These are phyloP conservation scores for Pyrus bretschneideri DNA, from an alignment of 306 rosid species.

Conservation along the genomic window DNA sequence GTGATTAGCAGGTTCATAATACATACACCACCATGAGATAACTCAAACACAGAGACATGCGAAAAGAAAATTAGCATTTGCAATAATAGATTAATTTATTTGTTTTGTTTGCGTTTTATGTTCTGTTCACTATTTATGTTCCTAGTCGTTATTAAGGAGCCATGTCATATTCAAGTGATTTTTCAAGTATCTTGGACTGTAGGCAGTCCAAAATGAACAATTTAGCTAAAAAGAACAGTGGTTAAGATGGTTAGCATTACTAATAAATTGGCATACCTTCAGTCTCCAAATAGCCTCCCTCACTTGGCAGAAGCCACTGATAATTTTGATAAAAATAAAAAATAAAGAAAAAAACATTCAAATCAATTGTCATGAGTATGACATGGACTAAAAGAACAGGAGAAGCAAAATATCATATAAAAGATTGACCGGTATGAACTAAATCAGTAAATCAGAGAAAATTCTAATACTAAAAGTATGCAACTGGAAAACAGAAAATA, in stretches of 20 bases:
- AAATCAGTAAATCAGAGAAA: neutral
- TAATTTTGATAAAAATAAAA: neutral
- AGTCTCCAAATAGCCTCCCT: conserved; percentile 71
- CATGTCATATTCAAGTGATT: too few species aligned
- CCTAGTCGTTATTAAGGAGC: neutral
- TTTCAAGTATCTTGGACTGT: neutral
- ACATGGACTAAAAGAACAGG: neutral
- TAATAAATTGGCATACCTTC: conserved; percentile 42
- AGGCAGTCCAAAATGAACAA: neutral
- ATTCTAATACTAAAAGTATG: neutral
- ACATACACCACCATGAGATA: neutral
- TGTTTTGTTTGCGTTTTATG: neutral
- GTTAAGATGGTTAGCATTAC: neutral
- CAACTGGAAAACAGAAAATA: neutral
- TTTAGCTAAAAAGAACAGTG: neutral
- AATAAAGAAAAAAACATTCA: neutral
- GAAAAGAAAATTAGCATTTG: neutral
- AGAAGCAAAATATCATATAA: neutral
- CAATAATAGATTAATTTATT: neutral
- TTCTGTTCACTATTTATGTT: neutral
- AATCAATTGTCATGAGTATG: neutral
- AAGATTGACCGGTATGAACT: neutral
- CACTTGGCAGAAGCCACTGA: conserved; percentile 88
- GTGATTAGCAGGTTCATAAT: neutral
- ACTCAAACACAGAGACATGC: neutral